A percentile compares a stretch with the other conserved stretches of the same genome.
phyloP scores from a whole-genome alignment of 176 grass and related monocot species.

The Hordeum marinum region DNA sequence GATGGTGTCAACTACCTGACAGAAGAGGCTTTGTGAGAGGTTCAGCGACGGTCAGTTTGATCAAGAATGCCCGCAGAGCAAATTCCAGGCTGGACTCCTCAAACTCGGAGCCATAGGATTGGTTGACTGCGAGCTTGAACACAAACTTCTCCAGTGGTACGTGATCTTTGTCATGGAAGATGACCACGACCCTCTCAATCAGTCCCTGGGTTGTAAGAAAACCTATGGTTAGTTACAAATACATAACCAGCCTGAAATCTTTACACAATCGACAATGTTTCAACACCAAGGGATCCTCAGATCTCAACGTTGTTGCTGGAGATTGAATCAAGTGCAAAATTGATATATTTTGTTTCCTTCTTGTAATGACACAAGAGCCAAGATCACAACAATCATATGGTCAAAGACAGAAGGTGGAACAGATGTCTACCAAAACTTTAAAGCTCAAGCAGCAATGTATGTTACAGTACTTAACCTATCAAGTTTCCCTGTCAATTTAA shows the following conservation, averaged over 20 bases:
- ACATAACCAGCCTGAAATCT: neutral
- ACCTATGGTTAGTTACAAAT: neutral
- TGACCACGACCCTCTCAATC: conserved; percentile 67
- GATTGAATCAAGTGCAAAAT: neutral
- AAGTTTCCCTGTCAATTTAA: neutral
- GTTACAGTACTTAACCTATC: neutral
- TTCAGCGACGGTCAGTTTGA: conserved; percentile 70
- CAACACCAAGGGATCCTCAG: neutral
- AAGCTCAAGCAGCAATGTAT: neutral
- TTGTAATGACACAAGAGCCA: neutral
- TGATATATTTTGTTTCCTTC: neutral
- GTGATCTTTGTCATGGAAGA: conserved; percentile 74
- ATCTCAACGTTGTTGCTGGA: neutral
- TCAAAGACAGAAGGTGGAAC: neutral
- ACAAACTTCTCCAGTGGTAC: conserved; percentile 84
- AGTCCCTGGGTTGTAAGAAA: conserved; percentile 45
- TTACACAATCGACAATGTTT: neutral
- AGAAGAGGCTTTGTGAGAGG: conserved; percentile 51
- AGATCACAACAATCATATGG: neutral
- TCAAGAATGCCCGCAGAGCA: conserved; percentile 83
- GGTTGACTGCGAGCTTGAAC: conserved; percentile 70
- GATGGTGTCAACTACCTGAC: conserved; percentile 32
- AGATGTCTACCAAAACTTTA: neutral
- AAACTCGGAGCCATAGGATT: conserved; percentile 58
- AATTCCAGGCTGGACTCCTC: conserved; percentile 70